A percentile compares a stretch with the other conserved stretches of the same genome.
These are phyloP conservation scores for Gaeumannomyces sp. DNA, from an alignment of 2,329 filamentous ascomycete species.

Conservation along the genomic window DNA sequence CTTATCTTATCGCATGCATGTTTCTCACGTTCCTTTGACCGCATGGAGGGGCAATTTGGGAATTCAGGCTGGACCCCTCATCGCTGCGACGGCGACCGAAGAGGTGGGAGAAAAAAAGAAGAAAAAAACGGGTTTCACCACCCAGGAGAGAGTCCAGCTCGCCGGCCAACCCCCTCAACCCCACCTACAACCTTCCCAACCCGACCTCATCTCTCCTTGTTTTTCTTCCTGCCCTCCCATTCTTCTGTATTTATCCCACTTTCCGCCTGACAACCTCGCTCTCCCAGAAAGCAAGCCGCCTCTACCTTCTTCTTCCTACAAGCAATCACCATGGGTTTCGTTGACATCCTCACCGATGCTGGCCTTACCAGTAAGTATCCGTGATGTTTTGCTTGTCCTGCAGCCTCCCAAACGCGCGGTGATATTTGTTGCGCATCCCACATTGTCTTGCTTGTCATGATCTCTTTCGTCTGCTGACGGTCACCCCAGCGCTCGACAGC, in stretches of 20 bases:
- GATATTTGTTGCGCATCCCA: neutral
- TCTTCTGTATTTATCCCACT: neutral
- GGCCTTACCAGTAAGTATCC: constrained; percentile 21
- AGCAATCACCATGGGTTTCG: constrained; percentile 22
- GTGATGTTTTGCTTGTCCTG: constrained; percentile 7
- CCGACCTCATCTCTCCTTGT: constrained; percentile 4
- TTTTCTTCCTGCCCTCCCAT: neutral
- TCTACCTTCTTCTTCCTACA: constrained; percentile 7
- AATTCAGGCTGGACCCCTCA: no score
- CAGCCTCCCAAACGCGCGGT: neutral
- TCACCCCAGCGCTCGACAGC: constrained; percentile 50
- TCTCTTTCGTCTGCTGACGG: constrained; percentile 9
- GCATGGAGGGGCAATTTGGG: no score
- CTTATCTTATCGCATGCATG: no score
- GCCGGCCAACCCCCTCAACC: constrained; percentile 2
- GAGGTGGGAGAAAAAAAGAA: no score
- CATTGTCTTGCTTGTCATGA: neutral
- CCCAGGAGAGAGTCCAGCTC: no score
- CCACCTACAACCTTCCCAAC: constrained; percentile 9
- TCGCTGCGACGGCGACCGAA: no score
- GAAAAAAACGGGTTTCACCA: no score
- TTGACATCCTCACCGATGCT: constrained; percentile 23
- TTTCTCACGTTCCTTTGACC: no score
- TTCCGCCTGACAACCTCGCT: neutral
- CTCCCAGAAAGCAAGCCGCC: constrained; percentile 1